Evolutionary conservation across 192 early-diverging fungal species (phyloP).

Genomic region (Coemansia asiatica): DNA sequence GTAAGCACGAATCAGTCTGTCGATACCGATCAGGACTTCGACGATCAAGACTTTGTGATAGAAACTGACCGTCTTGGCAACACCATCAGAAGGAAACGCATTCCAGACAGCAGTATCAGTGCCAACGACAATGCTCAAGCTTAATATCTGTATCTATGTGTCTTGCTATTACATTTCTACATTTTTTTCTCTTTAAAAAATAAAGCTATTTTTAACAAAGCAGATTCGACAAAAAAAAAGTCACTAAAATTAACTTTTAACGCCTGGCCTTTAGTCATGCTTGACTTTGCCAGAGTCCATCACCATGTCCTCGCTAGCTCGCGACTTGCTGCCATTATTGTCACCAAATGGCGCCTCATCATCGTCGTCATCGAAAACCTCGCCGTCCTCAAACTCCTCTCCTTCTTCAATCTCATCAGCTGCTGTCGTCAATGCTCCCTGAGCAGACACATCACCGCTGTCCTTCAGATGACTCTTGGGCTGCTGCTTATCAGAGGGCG

Average conservation of each 20-base stretch:
- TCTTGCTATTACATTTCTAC: no score
- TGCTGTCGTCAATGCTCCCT: neutral
- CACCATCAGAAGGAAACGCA: slow-evolving; percentile 39
- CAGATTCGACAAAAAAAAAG: neutral
- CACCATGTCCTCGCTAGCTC: slow-evolving; percentile 43
- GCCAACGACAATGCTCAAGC: neutral
- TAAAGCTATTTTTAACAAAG: slow-evolving; percentile 1
- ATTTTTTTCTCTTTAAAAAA: neutral
- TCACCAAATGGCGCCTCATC: slow-evolving; percentile 12
- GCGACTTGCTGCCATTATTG: slow-evolving; percentile 27
- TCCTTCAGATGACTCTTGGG: neutral
- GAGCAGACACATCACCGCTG: neutral
- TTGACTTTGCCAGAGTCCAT: slow-evolving; percentile 47
- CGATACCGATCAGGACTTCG: slow-evolving; percentile 11
- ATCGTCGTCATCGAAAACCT: slow-evolving; percentile 52
- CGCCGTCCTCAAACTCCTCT: slow-evolving; percentile 51
- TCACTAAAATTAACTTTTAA: neutral
- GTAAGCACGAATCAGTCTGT: neutral
- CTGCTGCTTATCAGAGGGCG: slow-evolving; percentile 13
- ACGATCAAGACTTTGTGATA: slow-evolving; percentile 26
- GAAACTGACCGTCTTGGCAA: slow-evolving; percentile 50
- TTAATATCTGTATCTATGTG: neutral
- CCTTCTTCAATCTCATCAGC: slow-evolving; percentile 35
- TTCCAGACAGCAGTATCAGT: neutral
- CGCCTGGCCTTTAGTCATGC: slow-evolving; percentile 12